Evolutionary conservation across 192 early-diverging fungal species (phyloP).

Genomic region (Linnemannia exigua): DNA sequence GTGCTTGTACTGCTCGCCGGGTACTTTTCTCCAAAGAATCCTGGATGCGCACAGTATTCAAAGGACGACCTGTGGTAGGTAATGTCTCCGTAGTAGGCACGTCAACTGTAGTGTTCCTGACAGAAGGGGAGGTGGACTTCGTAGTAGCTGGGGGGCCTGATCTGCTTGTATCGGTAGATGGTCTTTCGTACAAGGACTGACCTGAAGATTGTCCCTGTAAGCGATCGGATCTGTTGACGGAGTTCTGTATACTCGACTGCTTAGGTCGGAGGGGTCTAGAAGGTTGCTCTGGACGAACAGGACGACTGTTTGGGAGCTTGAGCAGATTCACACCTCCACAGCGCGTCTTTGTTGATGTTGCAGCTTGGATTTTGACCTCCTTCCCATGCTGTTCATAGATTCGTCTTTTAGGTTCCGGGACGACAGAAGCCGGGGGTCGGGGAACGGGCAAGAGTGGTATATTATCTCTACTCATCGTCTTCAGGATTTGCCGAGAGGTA

Average conservation of each 20-base stretch:
- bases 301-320: background rate
- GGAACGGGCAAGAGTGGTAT: background rate
- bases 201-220: background rate
- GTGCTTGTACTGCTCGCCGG: background rate
- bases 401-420: background rate
- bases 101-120: too few relatives aligned
- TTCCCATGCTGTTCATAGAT: background rate
- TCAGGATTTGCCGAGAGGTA: background rate
- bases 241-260: background rate
- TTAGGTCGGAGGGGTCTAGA: background rate
- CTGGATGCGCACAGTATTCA: too few relatives aligned
- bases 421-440: background rate
- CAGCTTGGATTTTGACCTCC: background rate
- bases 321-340: constrained; percentile 8
- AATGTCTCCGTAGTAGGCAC: too few relatives aligned
- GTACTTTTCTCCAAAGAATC: too few relatives aligned
- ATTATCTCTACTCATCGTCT: background rate
- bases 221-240: background rate
- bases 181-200: background rate
- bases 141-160: too few relatives aligned
- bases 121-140: too few relatives aligned
- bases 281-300: background rate
- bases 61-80: too few relatives aligned
- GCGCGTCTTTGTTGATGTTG: background rate
- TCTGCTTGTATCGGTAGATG: too few relatives aligned